Evolutionary conservation across 768 basidiomycete species (phyloP).

Genomic region (Psilocybe azurescens): DNA sequence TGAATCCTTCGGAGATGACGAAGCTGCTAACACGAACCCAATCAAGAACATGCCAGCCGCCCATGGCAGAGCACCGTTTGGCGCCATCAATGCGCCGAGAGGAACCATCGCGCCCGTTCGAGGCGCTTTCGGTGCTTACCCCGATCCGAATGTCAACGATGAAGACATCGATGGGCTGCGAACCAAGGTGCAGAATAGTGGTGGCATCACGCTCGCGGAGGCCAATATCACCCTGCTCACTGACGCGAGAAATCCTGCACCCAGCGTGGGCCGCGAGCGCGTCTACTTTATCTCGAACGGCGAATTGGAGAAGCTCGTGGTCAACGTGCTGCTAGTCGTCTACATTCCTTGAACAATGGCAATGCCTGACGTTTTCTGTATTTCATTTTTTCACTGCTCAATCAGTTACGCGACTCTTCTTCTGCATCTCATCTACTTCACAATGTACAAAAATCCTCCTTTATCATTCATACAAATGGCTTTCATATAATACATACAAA

Average conservation of each 20-base stretch:
- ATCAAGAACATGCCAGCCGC: slow-evolving; percentile 40
- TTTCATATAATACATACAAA: too few relatives aligned
- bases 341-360: slow-evolving; percentile 52
- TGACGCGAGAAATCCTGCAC: slow-evolving; percentile 47
- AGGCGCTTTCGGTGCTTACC: slow-evolving; percentile 51
- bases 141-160: slow-evolving; percentile 30
- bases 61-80: slow-evolving; percentile 43
- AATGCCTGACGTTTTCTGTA: background rate
- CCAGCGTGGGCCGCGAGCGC: slow-evolving; percentile 63
- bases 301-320: slow-evolving; percentile 73
- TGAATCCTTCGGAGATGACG: slow-evolving; percentile 58
- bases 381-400: background rate
- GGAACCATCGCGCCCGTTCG: slow-evolving; percentile 42
- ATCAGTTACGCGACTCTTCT: too few relatives aligned
- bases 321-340: slow-evolving; percentile 76
- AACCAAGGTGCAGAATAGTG: slow-evolving; percentile 65
- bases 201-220: slow-evolving; percentile 66
- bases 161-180: slow-evolving; percentile 48
- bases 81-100: slow-evolving; percentile 27
- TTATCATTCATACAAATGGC: too few relatives aligned
- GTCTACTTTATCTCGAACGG: slow-evolving; percentile 73
- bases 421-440: too few relatives aligned
- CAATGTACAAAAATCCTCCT: too few relatives aligned
- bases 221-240: slow-evolving; percentile 66
- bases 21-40: slow-evolving; percentile 21